Base-by-base conservation (phyloP, 371 early-diverging fungal genomes). In the Mucor irregularis region DNA sequence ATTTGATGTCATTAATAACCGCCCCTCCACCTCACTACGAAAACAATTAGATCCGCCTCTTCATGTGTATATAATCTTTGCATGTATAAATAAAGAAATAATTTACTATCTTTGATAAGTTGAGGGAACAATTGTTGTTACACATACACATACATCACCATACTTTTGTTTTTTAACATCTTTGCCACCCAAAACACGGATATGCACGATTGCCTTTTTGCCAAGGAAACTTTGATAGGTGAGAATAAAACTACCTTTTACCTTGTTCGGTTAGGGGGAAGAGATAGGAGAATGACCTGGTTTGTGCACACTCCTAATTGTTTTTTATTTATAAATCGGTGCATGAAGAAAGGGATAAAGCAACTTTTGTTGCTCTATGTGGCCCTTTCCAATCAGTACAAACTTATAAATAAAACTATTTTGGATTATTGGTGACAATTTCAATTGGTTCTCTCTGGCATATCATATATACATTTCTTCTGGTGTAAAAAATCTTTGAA, bases 1-100 rank as follows among this genome's bases (percentile, higher is more conserved):
- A 29, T 30, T 39, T 56, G 4, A 56, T 56, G 48, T 30, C 28
- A 16, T 19, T 56, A 10, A 56, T 56, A 39, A 56, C 56, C 16
- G 56, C 46, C 8, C 56, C 56, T 2, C 56, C 56, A 21, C 56
- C 56, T 25, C 38, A 21, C 14, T 56, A 56, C 7, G 48, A 56
- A 31, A 48, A 56, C 1, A 29, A 21, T 6, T 39, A 39, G 17
- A 22, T 19, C 21, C 8, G 17, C 11, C 21, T 21, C 21, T 39
- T 21, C n/a, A n/a, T n/a, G n/a, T n/a, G n/a, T n/a, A n/a, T n/a
- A n/a, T 19, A 21, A 2, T 31, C 4, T 31, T 31, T 6, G 4
- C 39, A 39, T 9, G 5, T 8, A 39, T 21, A 19, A 3, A 19
- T 19, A 39, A 19, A 19, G 17, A 19, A 11, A n/a, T n/a, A n/a